Evolutionary conservation across 2,329 filamentous ascomycete genomes (phyloP), one percentile per base, ranked within the genome.

Genomic region (Ceratocystis destructans): DNA sequence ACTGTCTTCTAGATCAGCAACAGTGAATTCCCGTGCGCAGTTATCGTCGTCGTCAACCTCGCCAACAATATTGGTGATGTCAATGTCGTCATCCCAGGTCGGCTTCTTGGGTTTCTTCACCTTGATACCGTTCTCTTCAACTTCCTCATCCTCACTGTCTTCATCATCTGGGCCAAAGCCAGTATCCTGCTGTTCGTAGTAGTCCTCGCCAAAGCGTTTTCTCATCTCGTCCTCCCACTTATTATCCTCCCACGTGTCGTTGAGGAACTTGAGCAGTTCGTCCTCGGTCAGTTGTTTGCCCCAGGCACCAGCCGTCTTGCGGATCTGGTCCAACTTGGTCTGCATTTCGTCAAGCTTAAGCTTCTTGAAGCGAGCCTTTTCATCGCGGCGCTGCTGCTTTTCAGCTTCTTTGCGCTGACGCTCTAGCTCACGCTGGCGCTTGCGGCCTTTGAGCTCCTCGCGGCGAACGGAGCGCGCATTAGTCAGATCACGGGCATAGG

Each of bases 81-180:
- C 92, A 71, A 99, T 96, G 73, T 99, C 94, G 72, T 97, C 91
- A 71, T 96, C 90, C 88, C 93, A 99, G 69, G 85, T 89, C 8
- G 90, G 90, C 77, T 96, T 96, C 80, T 89, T 90, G 8, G 82
- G 77, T 69, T 80, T 80, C 50, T 77, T 73, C 70, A 72, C 75
- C 69, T 72, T 82, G 62, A 77, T 79, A n/a, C 73, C 77, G 6
- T 76, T 79, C 2, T 74, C 77, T 5, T 81, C 83, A n/a, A 80
- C 77, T 25, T 82, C 81, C 17, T 80, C 79, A 1, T 82, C 80
- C 28, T 87, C 83, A 20, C 82, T 89, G 67, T 76, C 80, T 12
- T 88, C 88, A 17, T 83, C 82, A 2, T 79, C 82, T 68, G 87
- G 89, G 70, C 85, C 87, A 1, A 82, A 79, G 28, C 87, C 83